Percentiles rank a stretch among this genome's conserved stretches.
Conservation (phyloP, 495 filamentous ascomycete species). For the Lasiosphaeris hirsuta region DNA sequence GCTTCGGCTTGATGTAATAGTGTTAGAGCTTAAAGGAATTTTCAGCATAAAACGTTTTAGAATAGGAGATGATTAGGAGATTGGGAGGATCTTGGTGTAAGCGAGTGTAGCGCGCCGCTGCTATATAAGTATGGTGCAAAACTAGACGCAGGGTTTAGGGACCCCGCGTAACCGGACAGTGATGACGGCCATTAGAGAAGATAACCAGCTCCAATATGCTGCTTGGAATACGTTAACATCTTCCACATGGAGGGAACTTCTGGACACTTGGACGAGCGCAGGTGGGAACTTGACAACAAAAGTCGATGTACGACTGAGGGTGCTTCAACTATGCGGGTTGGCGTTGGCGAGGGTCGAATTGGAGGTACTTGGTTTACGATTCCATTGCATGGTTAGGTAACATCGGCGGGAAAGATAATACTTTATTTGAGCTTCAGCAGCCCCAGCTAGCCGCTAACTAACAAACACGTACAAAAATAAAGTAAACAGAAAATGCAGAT, state of each 20-base stretch:
- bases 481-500: too few relatives aligned
- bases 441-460: too few relatives aligned
- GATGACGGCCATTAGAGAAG: constrained; percentile 2
- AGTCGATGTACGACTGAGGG: constrained; percentile 10
- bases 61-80: neutral
- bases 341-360: too few relatives aligned
- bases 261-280: neutral
- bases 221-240: neutral
- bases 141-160: neutral
- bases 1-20: constrained; percentile 2
- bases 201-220: constrained; percentile 4
- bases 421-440: too few relatives aligned
- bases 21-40: neutral
- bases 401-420: too few relatives aligned
- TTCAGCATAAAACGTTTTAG: neutral
- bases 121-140: neutral
- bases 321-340: too few relatives aligned
- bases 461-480: too few relatives aligned
- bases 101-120: constrained; percentile 2
- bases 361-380: too few relatives aligned
- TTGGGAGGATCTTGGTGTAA: constrained; percentile 10
- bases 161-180: neutral
- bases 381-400: too few relatives aligned
- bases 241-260: constrained; percentile 1
- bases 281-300: constrained; percentile 6